Conservation (phyloP, 2,329 filamentous ascomycete genomes). For the Sarocladium strictum region DNA sequence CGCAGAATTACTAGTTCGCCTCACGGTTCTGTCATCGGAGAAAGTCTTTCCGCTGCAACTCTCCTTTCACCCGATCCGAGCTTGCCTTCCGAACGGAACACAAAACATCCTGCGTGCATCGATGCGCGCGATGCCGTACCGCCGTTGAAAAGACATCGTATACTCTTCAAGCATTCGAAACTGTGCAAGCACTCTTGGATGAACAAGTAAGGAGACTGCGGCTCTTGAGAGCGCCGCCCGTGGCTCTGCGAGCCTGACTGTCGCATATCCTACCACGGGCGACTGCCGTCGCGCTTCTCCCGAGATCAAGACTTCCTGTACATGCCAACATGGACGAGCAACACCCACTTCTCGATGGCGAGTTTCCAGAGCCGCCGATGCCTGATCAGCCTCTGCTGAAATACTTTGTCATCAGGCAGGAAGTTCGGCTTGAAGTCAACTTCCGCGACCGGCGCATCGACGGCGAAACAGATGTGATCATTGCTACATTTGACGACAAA, state of each 20-base stretch:
- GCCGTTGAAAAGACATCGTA: not conserved
- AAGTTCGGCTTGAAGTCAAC: conserved; percentile 83
- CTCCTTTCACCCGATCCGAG: not conserved
- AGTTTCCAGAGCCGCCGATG: conserved; percentile 26
- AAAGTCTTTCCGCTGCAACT: not conserved
- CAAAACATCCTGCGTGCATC: not conserved
- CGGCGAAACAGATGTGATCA: conserved; percentile 75
- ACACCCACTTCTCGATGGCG: conserved; percentile 24
- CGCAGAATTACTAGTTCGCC: no score
- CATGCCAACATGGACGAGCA: not conserved
- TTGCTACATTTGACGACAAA: conserved; percentile 58
- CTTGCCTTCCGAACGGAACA: not conserved
- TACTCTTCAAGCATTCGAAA: not conserved
- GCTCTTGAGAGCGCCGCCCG: not conserved
- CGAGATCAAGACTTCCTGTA: not conserved
- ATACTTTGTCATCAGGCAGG: conserved; percentile 68
- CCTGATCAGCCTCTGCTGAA: conserved; percentile 31
- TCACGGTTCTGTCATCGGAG: not conserved
- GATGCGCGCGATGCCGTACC: not conserved
- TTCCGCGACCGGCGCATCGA: conserved; percentile 69
- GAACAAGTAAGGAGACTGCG: not conserved
- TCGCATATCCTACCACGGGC: not conserved
- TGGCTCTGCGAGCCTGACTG: not conserved
- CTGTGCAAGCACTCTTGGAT: not conserved
- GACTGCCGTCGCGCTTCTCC: not conserved